Conservation (phyloP, 345 rosid genomes). For the Hibiscus syriacus region DNA sequence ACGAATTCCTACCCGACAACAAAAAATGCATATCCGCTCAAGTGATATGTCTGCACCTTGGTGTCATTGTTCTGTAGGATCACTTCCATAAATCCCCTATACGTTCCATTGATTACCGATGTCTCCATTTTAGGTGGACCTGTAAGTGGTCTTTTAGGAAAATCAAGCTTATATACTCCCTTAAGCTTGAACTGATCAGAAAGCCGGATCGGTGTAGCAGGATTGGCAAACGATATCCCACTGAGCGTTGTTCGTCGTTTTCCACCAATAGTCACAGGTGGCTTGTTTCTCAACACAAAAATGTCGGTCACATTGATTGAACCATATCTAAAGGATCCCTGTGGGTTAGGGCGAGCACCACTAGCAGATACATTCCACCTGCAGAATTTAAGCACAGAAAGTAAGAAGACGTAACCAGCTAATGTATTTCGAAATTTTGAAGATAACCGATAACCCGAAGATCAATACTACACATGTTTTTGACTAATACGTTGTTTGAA, state of each 20-base stretch:
- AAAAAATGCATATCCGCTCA: slow-evolving; percentile 91
- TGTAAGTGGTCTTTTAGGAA: slow-evolving; percentile 69
- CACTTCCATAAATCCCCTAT: slow-evolving; percentile 89
- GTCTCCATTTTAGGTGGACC: slow-evolving; percentile 64
- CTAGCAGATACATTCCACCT: slow-evolving; percentile 98
- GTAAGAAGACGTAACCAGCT: not conserved
- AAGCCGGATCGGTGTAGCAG: slow-evolving; percentile 89
- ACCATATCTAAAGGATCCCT: slow-evolving; percentile 93
- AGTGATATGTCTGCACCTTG: slow-evolving; percentile 83
- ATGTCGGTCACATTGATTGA: slow-evolving; percentile 91
- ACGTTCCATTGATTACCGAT: slow-evolving; percentile 89
- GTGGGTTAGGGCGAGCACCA: slow-evolving; percentile 98
- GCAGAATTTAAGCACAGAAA: slow-evolving; percentile 24
- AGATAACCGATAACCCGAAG: not conserved
- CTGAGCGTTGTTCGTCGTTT: slow-evolving; percentile 63
- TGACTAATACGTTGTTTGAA: not conserved
- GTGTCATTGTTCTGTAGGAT: slow-evolving; percentile 95
- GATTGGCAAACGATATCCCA: slow-evolving; percentile 77
- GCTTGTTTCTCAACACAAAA: slow-evolving; percentile 66
- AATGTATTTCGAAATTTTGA: not conserved
- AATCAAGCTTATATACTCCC: slow-evolving; percentile 88
- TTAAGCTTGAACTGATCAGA: slow-evolving; percentile 79
- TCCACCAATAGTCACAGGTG: slow-evolving; percentile 62
- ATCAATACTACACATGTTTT: not conserved
- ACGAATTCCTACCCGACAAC: slow-evolving; percentile 65